Evolutionary conservation across 2,329 filamentous ascomycete species (phyloP), one percentile per base, ranked within the genome.

Genomic region (Incumbomyces lentus): DNA sequence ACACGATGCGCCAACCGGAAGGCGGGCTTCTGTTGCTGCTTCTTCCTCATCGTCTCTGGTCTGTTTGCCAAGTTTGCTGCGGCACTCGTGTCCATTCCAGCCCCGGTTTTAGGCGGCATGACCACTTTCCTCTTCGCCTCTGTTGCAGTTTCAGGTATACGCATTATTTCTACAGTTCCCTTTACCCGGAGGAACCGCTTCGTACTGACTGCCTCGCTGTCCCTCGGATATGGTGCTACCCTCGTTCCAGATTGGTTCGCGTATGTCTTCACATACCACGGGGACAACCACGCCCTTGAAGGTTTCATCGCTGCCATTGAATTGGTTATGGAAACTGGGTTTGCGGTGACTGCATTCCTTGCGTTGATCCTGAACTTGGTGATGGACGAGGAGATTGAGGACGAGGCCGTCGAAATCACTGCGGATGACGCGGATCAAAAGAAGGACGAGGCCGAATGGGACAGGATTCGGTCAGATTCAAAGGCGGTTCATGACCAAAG

Each of bases 331-430:
- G 76, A 83, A 65, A 87, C 68, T 18, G 68, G 67, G 0, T 70
- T 70, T 36, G 67, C 67, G 2, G 71, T 94, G 16, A 82, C 84
- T 0, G 88, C 84, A 0, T 74, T 88, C 18, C 60, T 89, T 34
- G 79, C 79, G 42, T 72, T 92, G 59, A 63, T 85, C 17, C 70
- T 95, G 41, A 94, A 94, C 60, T 63, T 92, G 41, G 55, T 78
- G 0, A 66, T 94, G 13, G 77, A 81, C 0, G 81, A 86, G 58
- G 87, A 94, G 65, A 67, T 82, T n/a, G 85, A 86, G 56, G 51
- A 53, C 35, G 52, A 54, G 32, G 48, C 42, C 3, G 37, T 52
- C 10, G 50, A 50, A 10, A 51, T 44, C 18, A 54, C 52, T 12
- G 52, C 52, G 5, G 49, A 52, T 32, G 49, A 39, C 7, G 51